Base-by-base conservation (phyloP, 2,329 filamentous ascomycete genomes). In the Curvularia lunata region DNA sequence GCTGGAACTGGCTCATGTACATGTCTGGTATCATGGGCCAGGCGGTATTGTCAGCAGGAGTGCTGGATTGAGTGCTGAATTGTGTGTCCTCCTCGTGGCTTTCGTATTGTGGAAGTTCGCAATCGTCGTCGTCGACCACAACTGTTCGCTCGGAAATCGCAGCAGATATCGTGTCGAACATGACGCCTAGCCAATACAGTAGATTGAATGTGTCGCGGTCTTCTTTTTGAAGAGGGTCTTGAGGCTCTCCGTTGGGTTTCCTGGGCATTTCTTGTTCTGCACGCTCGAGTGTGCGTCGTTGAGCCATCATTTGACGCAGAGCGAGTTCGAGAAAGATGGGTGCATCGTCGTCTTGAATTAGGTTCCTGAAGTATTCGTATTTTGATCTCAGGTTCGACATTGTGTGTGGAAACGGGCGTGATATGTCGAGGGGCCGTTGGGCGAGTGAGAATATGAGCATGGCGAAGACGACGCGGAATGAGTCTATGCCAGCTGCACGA, bases 111-210 rank as follows among this genome's bases (percentile, higher is more conserved):
- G 66, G 62, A 23, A 80, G 68, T 41, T 79, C 75, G 52, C 78
- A 80, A 48, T 82, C 80, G 57, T 81, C 79, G 56, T 82, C 79
- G 1, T 76, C 78, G 5, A 82, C 75, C 0, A 81, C 77, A 0
- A 80, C 66, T 3, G 80, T 78, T 1, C 79, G 78, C 48, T 79
- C 75, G 49, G 82, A 78, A 77, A 86, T 84, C 1, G 83, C 83
- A 0, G 84, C 80, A 0, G 82, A 84, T 8, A 86, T 70, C 0
- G 84, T 86, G 63, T 86, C 84, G 47, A 85, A 83, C 84, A 86
- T 86, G 45, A 86, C 76, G 0, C 81, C 82, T 16, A 87, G 74
- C 85, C 85, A 87, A 64, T 83, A 86, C 2, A 86, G 65, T 10
- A 86, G 71, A 12, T 82, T 78, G 37, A 86, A 75, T 0, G 85